These are phyloP conservation scores for Avena sativa DNA, from an alignment of 176 grass and related monocot genomes.

Conservation along the genomic window DNA sequence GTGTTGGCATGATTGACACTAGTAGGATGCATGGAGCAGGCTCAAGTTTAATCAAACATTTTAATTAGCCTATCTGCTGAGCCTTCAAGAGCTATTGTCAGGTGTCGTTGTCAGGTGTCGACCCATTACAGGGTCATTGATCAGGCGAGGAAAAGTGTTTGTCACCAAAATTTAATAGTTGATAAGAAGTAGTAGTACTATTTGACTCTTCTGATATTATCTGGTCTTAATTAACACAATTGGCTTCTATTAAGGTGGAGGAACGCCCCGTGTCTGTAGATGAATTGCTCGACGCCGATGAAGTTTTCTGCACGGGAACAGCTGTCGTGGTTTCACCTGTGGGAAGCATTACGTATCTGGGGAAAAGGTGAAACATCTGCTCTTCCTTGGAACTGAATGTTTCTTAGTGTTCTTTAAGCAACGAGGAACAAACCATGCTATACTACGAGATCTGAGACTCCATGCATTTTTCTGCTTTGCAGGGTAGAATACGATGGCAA, in stretches of 20 bases:
- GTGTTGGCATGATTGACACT: not conserved
- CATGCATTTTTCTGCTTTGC: slow-evolving; percentile 8
- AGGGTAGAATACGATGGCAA: slow-evolving; percentile 83
- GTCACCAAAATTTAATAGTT: slow-evolving; percentile 1
- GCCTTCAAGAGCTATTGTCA: not conserved
- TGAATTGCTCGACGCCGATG: slow-evolving; percentile 78
- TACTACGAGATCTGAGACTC: not conserved
- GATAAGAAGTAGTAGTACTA: not conserved
- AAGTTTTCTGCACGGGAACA: slow-evolving; percentile 94
- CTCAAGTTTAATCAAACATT: not conserved
- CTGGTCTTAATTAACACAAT: slow-evolving; percentile 9
- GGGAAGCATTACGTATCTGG: slow-evolving; percentile 76
- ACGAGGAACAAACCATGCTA: no score
- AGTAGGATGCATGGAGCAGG: not conserved
- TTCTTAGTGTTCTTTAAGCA: no score
- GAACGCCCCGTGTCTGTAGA: slow-evolving; percentile 74
- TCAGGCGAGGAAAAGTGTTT: not conserved
- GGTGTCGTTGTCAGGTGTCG: not conserved
- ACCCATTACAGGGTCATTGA: slow-evolving; percentile 9
- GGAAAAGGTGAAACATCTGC: slow-evolving; percentile 56
- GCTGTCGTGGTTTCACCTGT: slow-evolving; percentile 91
- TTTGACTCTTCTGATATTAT: slow-evolving; percentile 13
- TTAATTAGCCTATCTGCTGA: not conserved
- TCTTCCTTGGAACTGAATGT: not conserved
- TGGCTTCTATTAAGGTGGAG: slow-evolving; percentile 64